Base-by-base conservation (phyloP, 805 yeast species). In the Barnettozyma populi region DNA sequence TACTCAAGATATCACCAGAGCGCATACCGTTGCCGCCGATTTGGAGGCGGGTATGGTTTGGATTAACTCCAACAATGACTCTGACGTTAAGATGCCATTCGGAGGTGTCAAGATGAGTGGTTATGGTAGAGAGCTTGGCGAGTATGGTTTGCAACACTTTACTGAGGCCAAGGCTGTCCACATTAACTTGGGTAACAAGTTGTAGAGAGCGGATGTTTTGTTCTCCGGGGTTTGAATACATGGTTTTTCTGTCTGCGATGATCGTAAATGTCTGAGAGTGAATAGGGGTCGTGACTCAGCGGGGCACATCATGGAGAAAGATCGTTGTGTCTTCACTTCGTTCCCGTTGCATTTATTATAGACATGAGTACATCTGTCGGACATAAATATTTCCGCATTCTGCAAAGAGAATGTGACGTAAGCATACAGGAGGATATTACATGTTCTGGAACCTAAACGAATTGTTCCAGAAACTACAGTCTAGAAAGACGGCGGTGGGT, bases 41-140 rank as follows among this genome's bases (percentile, higher is more conserved):
- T 57, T 73, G 37, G 72, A 72, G 56, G 64, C 74, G 4, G 78
- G 77, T 48, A 74, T 74, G 71, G 74, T 79, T 39, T 79, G 80
- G 79, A 72, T 79, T 57, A 80, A 80, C 63, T 72, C 80, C 1
- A 77, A 78, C 53, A 79, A 79, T 58, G 81, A 77, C 50, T 71
- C 75, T 10, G 79, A 78, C 55, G 66, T 72, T 45, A 75, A 75
- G 61, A 68, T 77, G 51, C 87, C 87, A 46, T 82, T 82, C 53
- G 88, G 88, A 42, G 87, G 87, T 60, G 80, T 79, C 35, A 82
- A 82, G 63, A 70, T 74, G 74, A 71, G 79, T 60, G 87, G 88
- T 56, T 70, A 79, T 48, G 86, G 86, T 42, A 73, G 86, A 63
- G 87, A 82, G 63, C 69, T 82, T 49, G 87, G 87, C 34, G 76